A percentile compares a stretch with the other conserved stretches of the same genome.
Evolutionary conservation across 495 filamentous ascomycete genomes (phyloP).

Genomic region (Xanthoparmelia taractica): DNA sequence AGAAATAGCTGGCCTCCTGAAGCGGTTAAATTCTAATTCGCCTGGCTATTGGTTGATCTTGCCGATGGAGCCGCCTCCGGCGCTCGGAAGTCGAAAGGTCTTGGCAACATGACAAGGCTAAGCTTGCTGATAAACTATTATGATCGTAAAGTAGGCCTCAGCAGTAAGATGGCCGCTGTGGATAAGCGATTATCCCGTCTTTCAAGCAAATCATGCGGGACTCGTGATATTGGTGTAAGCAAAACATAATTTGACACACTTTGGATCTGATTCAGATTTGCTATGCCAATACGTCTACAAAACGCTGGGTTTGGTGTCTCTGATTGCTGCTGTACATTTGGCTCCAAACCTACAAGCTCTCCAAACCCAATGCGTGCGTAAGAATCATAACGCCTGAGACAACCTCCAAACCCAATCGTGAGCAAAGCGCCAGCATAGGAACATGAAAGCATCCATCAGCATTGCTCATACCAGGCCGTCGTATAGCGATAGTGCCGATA

Average conservation of each 20-base stretch:
- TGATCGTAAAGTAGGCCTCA: too few species aligned
- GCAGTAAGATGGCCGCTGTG: too few species aligned
- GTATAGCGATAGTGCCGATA: constrained; percentile 91
- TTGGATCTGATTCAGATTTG: background rate
- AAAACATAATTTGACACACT: background rate
- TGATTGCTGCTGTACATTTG: background rate
- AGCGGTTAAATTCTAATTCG: background rate
- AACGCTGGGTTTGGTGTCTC: background rate
- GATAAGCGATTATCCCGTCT: background rate
- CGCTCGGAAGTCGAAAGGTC: too few species aligned
- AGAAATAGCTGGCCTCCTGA: constrained; percentile 4
- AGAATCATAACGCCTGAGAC: constrained; percentile 8
- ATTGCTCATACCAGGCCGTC: constrained; percentile 72
- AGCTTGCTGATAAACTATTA: too few species aligned
- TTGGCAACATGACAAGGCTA: too few species aligned
- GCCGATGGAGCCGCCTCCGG: background rate
- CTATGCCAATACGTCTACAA: background rate
- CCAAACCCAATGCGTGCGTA: background rate
- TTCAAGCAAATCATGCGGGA: background rate
- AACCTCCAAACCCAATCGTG: background rate
- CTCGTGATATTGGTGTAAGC: background rate
- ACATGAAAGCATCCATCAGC: background rate
- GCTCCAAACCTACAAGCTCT: background rate
- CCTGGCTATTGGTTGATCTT: background rate
- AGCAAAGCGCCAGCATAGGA: background rate